phyloP scores from a whole-genome alignment of 805 yeast species.

The Metschnikowia arizonensis region DNA sequence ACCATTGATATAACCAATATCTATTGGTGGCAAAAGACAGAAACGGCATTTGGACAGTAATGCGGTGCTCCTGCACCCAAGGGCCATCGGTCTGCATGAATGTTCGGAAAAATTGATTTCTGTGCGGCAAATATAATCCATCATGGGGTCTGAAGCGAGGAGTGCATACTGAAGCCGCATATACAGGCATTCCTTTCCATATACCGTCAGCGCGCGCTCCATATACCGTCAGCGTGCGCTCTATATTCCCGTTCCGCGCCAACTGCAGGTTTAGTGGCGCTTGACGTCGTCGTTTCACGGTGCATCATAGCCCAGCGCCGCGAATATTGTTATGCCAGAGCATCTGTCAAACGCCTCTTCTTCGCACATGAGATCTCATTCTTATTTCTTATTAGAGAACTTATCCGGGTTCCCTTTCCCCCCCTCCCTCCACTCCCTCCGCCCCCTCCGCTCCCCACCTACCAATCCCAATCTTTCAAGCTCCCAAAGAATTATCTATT shows the following conservation, averaged over 20 bases:
- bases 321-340: background rate
- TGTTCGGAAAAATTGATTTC: background rate
- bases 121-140: background rate
- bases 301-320: background rate
- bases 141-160: too few species aligned
- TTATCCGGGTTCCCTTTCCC: background rate
- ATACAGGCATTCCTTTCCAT: too few species aligned
- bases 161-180: too few species aligned
- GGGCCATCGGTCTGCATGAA: background rate
- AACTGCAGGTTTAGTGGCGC: constrained; percentile 4
- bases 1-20: background rate
- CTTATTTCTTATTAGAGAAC: background rate
- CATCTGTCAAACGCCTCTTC: constrained; percentile 2
- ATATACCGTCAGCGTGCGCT: too few species aligned
- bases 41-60: background rate
- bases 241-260: too few species aligned
- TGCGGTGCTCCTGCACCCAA: background rate
- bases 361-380: background rate
- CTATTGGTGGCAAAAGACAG: background rate
- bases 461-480: too few species aligned
- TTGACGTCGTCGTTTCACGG: constrained; percentile 1
- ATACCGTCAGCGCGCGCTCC: too few species aligned
- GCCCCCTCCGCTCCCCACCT: background rate
- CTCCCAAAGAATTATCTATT: too few species aligned
- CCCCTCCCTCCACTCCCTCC: background rate